Conservation (phyloP, 2,329 filamentous ascomycete species). For the Tolypocladium guangdongense region DNA sequence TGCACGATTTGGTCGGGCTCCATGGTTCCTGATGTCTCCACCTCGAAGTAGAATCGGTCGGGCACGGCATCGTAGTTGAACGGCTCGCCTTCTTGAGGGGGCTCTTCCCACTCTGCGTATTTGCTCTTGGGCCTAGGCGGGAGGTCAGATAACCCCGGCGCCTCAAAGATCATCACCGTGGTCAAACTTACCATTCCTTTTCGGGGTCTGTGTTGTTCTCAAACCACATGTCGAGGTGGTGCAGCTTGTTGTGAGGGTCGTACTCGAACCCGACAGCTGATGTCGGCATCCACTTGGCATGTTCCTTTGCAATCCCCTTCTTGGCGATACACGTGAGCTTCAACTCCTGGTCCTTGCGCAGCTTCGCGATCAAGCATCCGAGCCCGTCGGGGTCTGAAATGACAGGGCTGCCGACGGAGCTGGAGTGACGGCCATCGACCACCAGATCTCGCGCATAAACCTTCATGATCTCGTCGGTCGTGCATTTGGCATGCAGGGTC, state of each 20-base stretch:
- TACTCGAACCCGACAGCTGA: conserved; percentile 94
- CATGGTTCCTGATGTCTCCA: conserved; percentile 79
- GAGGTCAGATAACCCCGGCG: neutral
- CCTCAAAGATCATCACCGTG: neutral
- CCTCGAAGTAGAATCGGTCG: conserved; percentile 80
- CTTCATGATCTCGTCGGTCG: conserved; percentile 77
- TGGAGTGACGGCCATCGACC: conserved; percentile 57
- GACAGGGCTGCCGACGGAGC: conserved; percentile 71
- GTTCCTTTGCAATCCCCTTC: conserved; percentile 98
- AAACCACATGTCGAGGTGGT: conserved; percentile 90
- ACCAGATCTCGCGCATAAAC: conserved; percentile 87
- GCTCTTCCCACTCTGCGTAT: conserved; percentile 71
- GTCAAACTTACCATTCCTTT: conserved; percentile 63
- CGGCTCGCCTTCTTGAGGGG: conserved; percentile 67
- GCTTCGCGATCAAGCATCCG: conserved; percentile 80
- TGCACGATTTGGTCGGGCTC: conserved; percentile 85
- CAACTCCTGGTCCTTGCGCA: conserved; percentile 81
- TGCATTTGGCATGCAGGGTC: conserved; percentile 76
- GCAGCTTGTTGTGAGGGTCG: conserved; percentile 91
- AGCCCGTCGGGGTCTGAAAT: conserved; percentile 73
- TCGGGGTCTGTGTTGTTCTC: conserved; percentile 62
- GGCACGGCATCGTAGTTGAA: conserved; percentile 90
- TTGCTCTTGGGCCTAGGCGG: conserved; percentile 62
- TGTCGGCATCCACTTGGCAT: conserved; percentile 94
- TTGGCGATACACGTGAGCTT: conserved; percentile 88